These are phyloP conservation scores for Angomonas deanei DNA, from an alignment of 208 protist species.

Conservation along the genomic window DNA sequence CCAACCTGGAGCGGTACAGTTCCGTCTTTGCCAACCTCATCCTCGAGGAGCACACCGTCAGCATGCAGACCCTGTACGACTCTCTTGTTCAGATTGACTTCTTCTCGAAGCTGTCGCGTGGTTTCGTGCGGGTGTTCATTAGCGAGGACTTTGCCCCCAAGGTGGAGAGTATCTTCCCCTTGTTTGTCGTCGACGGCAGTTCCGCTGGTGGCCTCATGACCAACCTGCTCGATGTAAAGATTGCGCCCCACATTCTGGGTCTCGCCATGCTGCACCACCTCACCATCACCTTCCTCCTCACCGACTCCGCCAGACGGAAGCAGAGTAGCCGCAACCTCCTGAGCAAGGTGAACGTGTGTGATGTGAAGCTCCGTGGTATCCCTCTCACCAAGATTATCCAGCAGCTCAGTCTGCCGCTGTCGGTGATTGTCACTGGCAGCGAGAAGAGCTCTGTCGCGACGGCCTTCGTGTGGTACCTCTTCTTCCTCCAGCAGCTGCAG, in stretches of 20 bases:
- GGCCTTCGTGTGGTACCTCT: conserved; percentile 70
- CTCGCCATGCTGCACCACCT: conserved; percentile 89
- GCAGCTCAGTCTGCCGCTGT: conserved; percentile 72
- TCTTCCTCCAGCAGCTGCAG: conserved; percentile 75
- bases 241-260: conserved; percentile 82
- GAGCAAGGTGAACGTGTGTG: conserved; percentile 66
- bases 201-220: conserved; percentile 65
- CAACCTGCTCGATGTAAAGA: conserved; percentile 61
- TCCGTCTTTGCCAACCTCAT: conserved; percentile 34
- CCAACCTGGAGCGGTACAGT: conserved; percentile 14
- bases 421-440: conserved; percentile 68
- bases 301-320: conserved; percentile 47
- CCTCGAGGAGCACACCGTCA: conserved; percentile 67
- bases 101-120: conserved; percentile 71
- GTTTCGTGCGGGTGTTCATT: conserved; percentile 85
- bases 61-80: conserved; percentile 77
- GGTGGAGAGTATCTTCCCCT: conserved; percentile 73
- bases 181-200: conserved; percentile 81
- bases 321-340: conserved; percentile 55
- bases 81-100: conserved; percentile 47
- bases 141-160: conserved; percentile 32
- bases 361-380: conserved; percentile 84
- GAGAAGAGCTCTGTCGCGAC: conserved; percentile 46
- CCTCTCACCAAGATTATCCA: conserved; percentile 82
- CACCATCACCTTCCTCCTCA: conserved; percentile 61